Evolutionary conservation across 352 stramenopile species (phyloP).

Genomic region (Saprolegnia parasitica): DNA sequence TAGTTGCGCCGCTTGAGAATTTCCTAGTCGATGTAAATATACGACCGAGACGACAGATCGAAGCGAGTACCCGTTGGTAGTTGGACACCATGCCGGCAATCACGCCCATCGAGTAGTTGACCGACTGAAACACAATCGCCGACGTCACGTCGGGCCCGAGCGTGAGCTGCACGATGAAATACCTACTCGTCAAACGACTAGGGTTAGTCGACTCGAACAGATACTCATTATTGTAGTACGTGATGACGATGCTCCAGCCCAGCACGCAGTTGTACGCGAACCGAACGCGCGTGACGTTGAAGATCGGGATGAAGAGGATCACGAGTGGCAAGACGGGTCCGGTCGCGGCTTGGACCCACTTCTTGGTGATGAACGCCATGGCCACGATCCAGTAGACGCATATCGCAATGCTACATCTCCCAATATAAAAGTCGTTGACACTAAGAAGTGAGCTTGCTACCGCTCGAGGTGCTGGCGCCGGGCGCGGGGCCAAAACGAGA

Average conservation of each 20-base stretch:
- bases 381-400: conserved; percentile 56
- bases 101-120: conserved; percentile 78
- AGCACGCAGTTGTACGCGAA: conserved; percentile 67
- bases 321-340: conserved; percentile 66
- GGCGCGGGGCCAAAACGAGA: conserved; percentile 46
- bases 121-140: conserved; percentile 48
- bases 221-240: conserved; percentile 33
- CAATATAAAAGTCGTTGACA: background rate
- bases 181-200: too few species aligned
- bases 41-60: background rate
- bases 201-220: background rate
- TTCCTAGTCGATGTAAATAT: conserved; percentile 38
- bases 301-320: conserved; percentile 73
- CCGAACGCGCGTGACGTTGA: conserved; percentile 72
- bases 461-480: conserved; percentile 44
- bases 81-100: conserved; percentile 77
- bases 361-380: conserved; percentile 65
- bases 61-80: conserved; percentile 46
- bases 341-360: conserved; percentile 61
- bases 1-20: conserved; percentile 70
- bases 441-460: background rate
- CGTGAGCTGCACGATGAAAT: conserved; percentile 22
- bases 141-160: conserved; percentile 23
- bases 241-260: conserved; percentile 64
- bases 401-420: conserved; percentile 40